Evolutionary conservation across 2,329 filamentous ascomycete genomes (phyloP), one percentile per base, ranked within the genome.

Genomic region (Hypoxylon sp.): DNA sequence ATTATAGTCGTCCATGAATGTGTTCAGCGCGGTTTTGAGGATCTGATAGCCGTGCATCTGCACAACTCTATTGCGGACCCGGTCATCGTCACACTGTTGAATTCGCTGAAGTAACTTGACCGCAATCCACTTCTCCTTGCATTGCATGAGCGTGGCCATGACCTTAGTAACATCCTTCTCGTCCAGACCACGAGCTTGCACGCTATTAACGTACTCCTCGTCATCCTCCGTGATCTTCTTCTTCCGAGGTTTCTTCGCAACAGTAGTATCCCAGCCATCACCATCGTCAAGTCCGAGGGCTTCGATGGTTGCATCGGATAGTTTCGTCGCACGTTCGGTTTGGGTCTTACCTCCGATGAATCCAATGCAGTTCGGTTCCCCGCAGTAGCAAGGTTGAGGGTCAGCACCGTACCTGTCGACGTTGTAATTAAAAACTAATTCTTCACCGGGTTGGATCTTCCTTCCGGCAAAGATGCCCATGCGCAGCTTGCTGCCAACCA

Each of bases 371-470:
- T 98, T 98, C 17, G 90, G 86, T 80, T 99, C 96, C 68, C 89
- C 94, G 79, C 96, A 99, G 80, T 98, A 98, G 81, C 96, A 99
- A 28, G 93, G 94, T 80, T 98, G 95, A 46, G 96, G 95, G 74
- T 99, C 94, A 46, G 96, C 94, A 70, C 96, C 96, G 78, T 99
- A 99, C 71, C 96, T 91, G 80, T 99, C 96, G 72, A 99, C 96
- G 75, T 99, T 99, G 87, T 99, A 99, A 83, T 99, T 98, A 85
- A 99, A 99, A 21, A 97, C 94, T 62, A 99, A 84, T 80, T 99
- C 96, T 80, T 99, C 96, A 60, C 96, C 96, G 17, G 92, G 90
- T 77, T 90, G 89, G 77, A 99, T 91, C 75, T 88, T 85, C 71
- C 94, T 93, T 81, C 93, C 88, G 74, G 94, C 93, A 83, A 99